These are phyloP conservation scores for Taxawa tesnikishii DNA, from an alignment of 2,329 filamentous ascomycete species.

Conservation along the genomic window DNA sequence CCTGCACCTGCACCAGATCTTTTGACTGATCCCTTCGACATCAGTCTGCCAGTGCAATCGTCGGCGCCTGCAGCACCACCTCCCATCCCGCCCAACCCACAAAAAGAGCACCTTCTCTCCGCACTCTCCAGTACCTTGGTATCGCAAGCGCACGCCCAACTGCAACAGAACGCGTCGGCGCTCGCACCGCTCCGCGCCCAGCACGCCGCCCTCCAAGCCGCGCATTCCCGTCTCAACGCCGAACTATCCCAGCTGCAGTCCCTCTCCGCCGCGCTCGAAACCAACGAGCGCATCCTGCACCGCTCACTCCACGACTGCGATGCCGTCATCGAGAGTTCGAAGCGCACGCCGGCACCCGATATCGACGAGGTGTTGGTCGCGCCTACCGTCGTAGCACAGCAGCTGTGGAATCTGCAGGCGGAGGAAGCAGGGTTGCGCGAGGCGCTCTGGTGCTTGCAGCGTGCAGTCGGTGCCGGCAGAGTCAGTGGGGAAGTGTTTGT, in stretches of 20 bases:
- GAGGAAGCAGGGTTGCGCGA: slow-evolving; percentile 82
- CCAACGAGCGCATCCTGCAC: slow-evolving; percentile 68
- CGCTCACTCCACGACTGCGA: slow-evolving; percentile 71
- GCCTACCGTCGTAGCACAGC: slow-evolving; percentile 82
- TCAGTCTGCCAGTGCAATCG: slow-evolving; percentile 42
- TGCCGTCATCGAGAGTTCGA: slow-evolving; percentile 60
- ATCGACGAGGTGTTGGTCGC: slow-evolving; percentile 91
- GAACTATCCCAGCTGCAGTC: slow-evolving; percentile 62
- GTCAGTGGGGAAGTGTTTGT: slow-evolving; percentile 63
- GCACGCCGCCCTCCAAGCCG: slow-evolving; percentile 59
- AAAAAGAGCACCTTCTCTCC: slow-evolving; percentile 76
- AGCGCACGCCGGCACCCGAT: slow-evolving; percentile 54
- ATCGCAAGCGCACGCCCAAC: slow-evolving; percentile 54
- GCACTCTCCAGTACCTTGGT: slow-evolving; percentile 62
- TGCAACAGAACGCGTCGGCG: slow-evolving; percentile 60
- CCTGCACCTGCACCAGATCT: slow-evolving; percentile 38
- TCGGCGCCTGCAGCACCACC: slow-evolving; percentile 51
- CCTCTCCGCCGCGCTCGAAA: slow-evolving; percentile 57
- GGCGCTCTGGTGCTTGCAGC: slow-evolving; percentile 69
- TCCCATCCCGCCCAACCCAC: slow-evolving; percentile 86
- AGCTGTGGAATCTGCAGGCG: slow-evolving; percentile 78
- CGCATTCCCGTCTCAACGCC: slow-evolving; percentile 56
- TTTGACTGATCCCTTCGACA: slow-evolving; percentile 50
- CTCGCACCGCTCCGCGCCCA: slow-evolving; percentile 69
- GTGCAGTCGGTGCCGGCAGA: slow-evolving; percentile 61